Evolutionary conservation across 2,329 filamentous ascomycete genomes (phyloP).

Genomic region (Massarina eburnea): DNA sequence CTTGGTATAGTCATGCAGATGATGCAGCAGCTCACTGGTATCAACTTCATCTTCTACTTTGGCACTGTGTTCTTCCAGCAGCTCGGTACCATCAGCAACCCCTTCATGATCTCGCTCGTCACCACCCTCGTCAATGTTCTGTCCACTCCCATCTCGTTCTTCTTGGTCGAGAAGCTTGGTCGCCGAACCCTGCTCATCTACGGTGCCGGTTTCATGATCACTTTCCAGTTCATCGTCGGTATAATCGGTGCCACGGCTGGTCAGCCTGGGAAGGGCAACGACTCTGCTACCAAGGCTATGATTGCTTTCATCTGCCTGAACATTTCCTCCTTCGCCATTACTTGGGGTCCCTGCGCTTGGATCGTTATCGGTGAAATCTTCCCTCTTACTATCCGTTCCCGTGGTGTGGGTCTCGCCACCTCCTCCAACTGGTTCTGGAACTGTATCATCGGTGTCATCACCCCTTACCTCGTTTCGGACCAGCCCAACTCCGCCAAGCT

Average conservation of each 20-base stretch:
- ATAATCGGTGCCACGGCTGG: slow-evolving; percentile 56
- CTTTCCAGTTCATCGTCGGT: slow-evolving; percentile 85
- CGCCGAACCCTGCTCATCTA: slow-evolving; percentile 77
- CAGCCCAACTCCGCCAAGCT: slow-evolving; percentile 66
- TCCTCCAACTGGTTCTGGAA: slow-evolving; percentile 94
- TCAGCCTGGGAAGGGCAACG: slow-evolving; percentile 30
- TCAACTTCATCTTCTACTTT: slow-evolving; percentile 80
- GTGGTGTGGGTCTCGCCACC: slow-evolving; percentile 83
- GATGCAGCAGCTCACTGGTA: slow-evolving; percentile 68
- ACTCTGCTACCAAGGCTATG: slow-evolving; percentile 48
- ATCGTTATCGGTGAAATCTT: slow-evolving; percentile 86
- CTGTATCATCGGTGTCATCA: slow-evolving; percentile 62
- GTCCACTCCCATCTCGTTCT: slow-evolving; percentile 86
- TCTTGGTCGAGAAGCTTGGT: slow-evolving; percentile 77
- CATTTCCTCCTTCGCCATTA: slow-evolving; percentile 88
- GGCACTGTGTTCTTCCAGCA: slow-evolving; percentile 82
- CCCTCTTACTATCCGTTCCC: slow-evolving; percentile 84
- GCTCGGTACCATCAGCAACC: slow-evolving; percentile 69
- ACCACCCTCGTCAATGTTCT: slow-evolving; percentile 86
- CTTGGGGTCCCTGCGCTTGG: slow-evolving; percentile 78
- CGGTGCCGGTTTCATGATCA: slow-evolving; percentile 78
- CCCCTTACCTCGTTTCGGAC: slow-evolving; percentile 74
- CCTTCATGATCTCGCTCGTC: slow-evolving; percentile 82
- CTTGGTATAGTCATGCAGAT: slow-evolving; percentile 53
- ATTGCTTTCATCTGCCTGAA: slow-evolving; percentile 91